Base-by-base conservation (phyloP, 2,329 filamentous ascomycete genomes). In the Verticillium klebahnii region DNA sequence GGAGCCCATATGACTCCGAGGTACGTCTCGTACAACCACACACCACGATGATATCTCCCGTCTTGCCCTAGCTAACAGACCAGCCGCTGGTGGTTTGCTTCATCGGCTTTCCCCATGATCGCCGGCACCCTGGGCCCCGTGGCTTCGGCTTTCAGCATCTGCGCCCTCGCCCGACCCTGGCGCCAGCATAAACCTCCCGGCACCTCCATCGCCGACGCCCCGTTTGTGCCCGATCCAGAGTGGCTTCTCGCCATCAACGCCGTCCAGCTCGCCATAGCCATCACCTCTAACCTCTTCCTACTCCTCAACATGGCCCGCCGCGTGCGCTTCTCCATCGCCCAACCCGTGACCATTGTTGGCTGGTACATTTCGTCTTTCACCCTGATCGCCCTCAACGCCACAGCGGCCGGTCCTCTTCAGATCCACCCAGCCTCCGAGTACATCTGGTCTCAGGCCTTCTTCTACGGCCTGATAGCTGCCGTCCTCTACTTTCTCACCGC, bases 101-200 rank as follows among this genome's bases (percentile, higher is more conserved):
- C 84, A 2, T 84, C 85, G 1, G 85, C 83, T 11, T 88, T 93
- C 65, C 91, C 90, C 36, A 86, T 97, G 71, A 83, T 95, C 12
- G 92, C 93, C 2, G 93, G 92, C 37, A 92, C 93, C 0, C 83
- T 95, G 2, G 92, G 92, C 1, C 93, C 93, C 0, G 85, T 96
- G 11, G 93, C 93, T 2, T 96, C 93, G 62, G 88, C 95, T 34
- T 90, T 95, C 75, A 94, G 90, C 62, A 92, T 97, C 62, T 92
- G 90, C 64, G 91, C 93, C 8, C 81, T 97, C n/a, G 91, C 92
- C 1, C 88, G 87, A 32, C 86, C 86, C 25, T 97, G 93, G 93
- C 82, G 91, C 63, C 84, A 89, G 71, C 78, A 79, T 57, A 75
- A 84, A 5, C 72, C 74, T 1, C 79, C 81, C 0, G 77, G 78